phyloP scores from a whole-genome alignment of 164 flowering plant genomes.

The Amborella trichopoda region DNA sequence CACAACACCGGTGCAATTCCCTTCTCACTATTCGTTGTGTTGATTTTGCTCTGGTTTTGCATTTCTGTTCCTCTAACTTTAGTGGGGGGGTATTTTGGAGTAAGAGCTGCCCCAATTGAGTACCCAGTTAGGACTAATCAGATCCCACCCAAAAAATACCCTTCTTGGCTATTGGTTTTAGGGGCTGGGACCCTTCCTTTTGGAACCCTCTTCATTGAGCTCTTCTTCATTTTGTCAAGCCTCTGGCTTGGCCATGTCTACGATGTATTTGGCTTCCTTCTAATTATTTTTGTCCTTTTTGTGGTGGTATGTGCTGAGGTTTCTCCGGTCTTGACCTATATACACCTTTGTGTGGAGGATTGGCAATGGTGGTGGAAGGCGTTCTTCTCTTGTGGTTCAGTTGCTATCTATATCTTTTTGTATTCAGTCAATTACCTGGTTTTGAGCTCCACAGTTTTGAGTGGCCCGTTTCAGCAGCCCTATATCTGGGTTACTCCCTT shows the following conservation, averaged over 20 bases:
- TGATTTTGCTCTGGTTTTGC: constrained; percentile 76
- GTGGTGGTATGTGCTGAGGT: constrained; percentile 20
- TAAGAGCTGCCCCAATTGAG: constrained; percentile 68
- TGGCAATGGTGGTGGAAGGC: constrained; percentile 28
- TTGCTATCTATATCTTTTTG: constrained; percentile 14
- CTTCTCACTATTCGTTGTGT: constrained; percentile 44
- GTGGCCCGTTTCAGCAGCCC: constrained; percentile 19
- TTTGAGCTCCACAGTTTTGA: constrained; percentile 16
- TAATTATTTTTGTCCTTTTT: constrained; percentile 12
- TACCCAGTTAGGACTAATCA: constrained; percentile 80
- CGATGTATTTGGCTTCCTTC: constrained; percentile 17
- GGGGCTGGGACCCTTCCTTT: constrained; percentile 94
- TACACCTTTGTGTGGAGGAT: constrained; percentile 20
- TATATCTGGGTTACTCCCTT: constrained; percentile 18
- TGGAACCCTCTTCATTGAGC: constrained; percentile 57
- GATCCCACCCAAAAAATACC: constrained; percentile 71
- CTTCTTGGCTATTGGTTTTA: constrained; percentile 78
- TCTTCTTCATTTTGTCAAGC: constrained; percentile 17
- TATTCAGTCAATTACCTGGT: constrained; percentile 16
- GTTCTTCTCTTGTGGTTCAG: constrained; percentile 17
- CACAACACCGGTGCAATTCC: constrained; percentile 89
- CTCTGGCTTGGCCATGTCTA: constrained; percentile 17
- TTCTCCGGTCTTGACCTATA: constrained; percentile 17
- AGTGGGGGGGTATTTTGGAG: constrained; percentile 70
- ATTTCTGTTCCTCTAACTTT: constrained; percentile 76